Evolutionary conservation across 192 early-diverging fungal species (phyloP), one percentile per base, ranked within the genome.

Genomic region (Podila minutissima): DNA sequence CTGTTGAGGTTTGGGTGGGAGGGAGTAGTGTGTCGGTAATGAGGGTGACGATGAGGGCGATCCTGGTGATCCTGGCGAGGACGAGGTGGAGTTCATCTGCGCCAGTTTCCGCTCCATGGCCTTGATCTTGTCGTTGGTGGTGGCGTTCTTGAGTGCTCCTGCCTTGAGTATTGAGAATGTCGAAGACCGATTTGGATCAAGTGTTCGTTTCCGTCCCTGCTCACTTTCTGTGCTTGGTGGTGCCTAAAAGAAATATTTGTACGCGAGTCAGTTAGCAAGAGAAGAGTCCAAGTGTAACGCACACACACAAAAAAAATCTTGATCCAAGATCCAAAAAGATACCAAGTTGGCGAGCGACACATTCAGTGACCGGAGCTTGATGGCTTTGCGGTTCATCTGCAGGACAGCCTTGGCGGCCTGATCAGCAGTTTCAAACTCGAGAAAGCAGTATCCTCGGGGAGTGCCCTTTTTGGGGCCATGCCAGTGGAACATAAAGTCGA

Each of bases 371-470:
- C 89, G 79, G 22, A 83, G 72, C 46, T 88, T 90, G 20, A 94
- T 74, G 2, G 79, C 67, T 55, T 84, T 85, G 10, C 86, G 84
- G 75, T 92, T 74, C 84, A 93, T 78, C 5, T 79, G 73, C 22
- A 73, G 69, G 50, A 92, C 86, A 12, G 93, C 93, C 51, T 68
- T 74, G 17, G 82, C 62, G 7, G 91, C 90, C 77, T 85, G 84
- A 81, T 87, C 64, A 15, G 62, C 28, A 20, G 57, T 37, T 33
- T 71, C 71, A 74, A 87, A 92, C 59, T 93, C 92, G 3, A 94
- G 61, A 69, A 94, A 94, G 61, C 91, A 92, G 70, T 91, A 94
- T 10, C 93, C 93, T 51, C 91, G 72, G 5, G 93, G 90, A 38
- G 90, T 82, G 3, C 93, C 93, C 35, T 86, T 86, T 57, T 86